Conservation (phyloP, 1,284 basidiomycete species). For the Pisolithus thermaeus region DNA sequence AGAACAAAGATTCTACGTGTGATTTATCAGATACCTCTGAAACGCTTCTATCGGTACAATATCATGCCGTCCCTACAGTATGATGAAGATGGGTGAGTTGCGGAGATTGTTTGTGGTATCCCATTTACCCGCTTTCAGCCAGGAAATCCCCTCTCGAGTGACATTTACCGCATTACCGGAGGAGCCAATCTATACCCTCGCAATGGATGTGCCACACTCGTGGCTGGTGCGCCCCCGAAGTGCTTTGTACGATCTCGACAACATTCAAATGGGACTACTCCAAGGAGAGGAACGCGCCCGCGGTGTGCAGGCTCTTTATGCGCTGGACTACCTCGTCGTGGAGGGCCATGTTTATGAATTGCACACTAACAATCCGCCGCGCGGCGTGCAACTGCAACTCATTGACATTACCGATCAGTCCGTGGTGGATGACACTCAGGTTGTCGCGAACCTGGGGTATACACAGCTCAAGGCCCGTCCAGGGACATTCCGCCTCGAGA, state of each 20-base stretch:
- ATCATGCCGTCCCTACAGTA: slow-evolving; percentile 59
- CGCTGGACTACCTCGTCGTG: slow-evolving; percentile 86
- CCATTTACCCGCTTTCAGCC: slow-evolving; percentile 30
- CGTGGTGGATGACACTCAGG: slow-evolving; percentile 70
- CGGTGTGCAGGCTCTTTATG: slow-evolving; percentile 78
- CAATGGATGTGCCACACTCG: slow-evolving; percentile 82
- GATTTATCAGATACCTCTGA: slow-evolving; percentile 69
- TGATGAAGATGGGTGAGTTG: slow-evolving; percentile 62
- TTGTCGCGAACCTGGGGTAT: slow-evolving; percentile 95
- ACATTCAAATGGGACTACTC: slow-evolving; percentile 78
- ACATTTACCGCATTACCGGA: slow-evolving; percentile 51
- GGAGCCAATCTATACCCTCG: slow-evolving; percentile 84
- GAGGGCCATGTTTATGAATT: slow-evolving; percentile 90
- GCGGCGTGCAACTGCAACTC: slow-evolving; percentile 83
- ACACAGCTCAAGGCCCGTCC: slow-evolving; percentile 93
- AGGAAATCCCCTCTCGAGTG: slow-evolving; percentile 47
- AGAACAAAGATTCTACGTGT: background rate
- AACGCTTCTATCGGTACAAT: slow-evolving; percentile 89
- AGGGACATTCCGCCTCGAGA: slow-evolving; percentile 79
- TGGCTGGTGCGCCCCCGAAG: slow-evolving; percentile 92
- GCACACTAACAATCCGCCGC: slow-evolving; percentile 58
- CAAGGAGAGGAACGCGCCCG: slow-evolving; percentile 44
- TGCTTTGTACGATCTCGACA: slow-evolving; percentile 92
- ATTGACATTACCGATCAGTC: slow-evolving; percentile 37
- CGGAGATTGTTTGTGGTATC: background rate